phyloP scores from a whole-genome alignment of 208 protist species.

The Crithidia expoeki region DNA sequence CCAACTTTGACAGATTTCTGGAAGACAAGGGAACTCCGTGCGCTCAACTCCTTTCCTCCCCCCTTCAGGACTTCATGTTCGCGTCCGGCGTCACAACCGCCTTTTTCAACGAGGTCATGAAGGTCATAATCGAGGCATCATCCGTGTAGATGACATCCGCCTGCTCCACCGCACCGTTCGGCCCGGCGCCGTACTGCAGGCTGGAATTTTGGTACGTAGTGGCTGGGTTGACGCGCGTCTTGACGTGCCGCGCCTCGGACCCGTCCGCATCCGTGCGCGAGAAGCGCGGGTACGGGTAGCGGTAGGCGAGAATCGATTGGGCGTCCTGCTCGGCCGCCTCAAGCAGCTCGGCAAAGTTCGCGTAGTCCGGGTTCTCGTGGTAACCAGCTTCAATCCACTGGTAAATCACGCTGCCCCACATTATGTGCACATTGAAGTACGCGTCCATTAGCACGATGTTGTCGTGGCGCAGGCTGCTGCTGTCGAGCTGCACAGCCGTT shows the following conservation, averaged over 20 bases:
- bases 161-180: constrained; percentile 25
- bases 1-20: no score
- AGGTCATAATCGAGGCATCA: constrained; percentile 73
- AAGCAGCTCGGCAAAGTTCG: constrained; percentile 77
- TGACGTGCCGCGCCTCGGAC: constrained; percentile 84
- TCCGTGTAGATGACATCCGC: constrained; percentile 87
- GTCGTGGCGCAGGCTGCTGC: constrained; percentile 86
- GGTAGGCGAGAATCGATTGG: constrained; percentile 45
- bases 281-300: constrained; percentile 87
- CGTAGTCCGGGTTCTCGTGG: constrained; percentile 90
- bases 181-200: constrained; percentile 23
- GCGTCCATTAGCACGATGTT: constrained; percentile 98
- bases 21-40: background rate
- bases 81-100: constrained; percentile 50
- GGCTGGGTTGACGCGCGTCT: constrained; percentile 86
- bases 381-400: constrained; percentile 94
- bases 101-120: constrained; percentile 81
- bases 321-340: constrained; percentile 76
- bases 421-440: constrained; percentile 99
- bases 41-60: background rate
- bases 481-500: constrained; percentile 93
- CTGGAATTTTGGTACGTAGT: constrained; percentile 57
- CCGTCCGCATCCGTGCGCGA: constrained; percentile 87
- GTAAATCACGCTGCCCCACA: constrained; percentile 95
- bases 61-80: constrained; percentile 15